Conservation (phyloP, 805 yeast species). For the Cephaloascus fragrans region DNA sequence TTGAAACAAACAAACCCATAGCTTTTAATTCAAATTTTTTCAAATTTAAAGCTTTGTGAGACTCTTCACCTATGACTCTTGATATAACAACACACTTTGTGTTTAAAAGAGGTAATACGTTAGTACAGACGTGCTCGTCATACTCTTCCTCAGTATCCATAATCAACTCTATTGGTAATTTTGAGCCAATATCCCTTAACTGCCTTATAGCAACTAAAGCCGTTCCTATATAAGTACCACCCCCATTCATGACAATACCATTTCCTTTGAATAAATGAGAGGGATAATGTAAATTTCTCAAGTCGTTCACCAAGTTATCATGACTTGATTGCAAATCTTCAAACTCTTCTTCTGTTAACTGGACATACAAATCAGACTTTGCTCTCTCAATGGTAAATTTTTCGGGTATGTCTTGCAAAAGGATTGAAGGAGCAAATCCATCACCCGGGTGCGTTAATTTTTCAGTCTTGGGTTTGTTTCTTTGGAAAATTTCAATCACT, state of each 20-base stretch:
- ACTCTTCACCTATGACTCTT: constrained; percentile 13
- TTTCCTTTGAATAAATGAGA: constrained; percentile 16
- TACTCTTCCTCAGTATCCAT: constrained; percentile 14
- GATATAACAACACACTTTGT: constrained; percentile 18
- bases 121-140: constrained; percentile 17
- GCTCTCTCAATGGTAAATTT: background rate
- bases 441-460: background rate
- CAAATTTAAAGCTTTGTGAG: constrained; percentile 8
- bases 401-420: background rate
- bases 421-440: background rate
- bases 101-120: constrained; percentile 14
- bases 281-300: constrained; percentile 16
- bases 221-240: constrained; percentile 15
- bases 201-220: constrained; percentile 20
- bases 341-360: constrained; percentile 6
- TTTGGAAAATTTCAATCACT: background rate
- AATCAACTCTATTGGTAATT: constrained; percentile 25
- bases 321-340: constrained; percentile 15
- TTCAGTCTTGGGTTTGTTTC: background rate
- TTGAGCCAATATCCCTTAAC: constrained; percentile 19
- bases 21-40: constrained; percentile 18
- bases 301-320: constrained; percentile 14
- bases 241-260: constrained; percentile 23
- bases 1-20: constrained; percentile 20
- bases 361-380: background rate